Evolutionary conservation across 768 basidiomycete species (phyloP), one percentile per base, ranked within the genome.

Genomic region (Lentinula edodes): DNA sequence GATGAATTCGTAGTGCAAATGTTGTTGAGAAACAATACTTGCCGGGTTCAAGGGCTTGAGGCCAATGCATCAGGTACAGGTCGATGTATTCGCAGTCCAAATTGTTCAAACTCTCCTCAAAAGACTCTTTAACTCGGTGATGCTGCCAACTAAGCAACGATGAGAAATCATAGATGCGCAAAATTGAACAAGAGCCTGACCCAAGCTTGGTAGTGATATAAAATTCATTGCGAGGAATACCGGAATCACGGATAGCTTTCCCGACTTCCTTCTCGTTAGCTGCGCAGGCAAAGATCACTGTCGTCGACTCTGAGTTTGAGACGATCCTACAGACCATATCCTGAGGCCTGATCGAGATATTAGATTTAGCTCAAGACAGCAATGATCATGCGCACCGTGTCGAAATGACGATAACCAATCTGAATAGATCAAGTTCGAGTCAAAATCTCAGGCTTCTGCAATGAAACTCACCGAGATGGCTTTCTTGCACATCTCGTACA

Each of bases 151-250:
- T 28, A 28, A 28, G 28, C 28, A 28, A 28, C 28, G 28, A 28
- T 28, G 28, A 28, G 28, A 28, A 3, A 28, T 28, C 3, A 28
- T 28, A 28, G 28, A 28, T 28, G 28, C 28, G 28, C 2, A 28
- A 28, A 28, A 2, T 28, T 28, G 3, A 28, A 28, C 28, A 28
- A 28, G 28, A 28, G 28, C 28, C 28, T 28, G 28, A 28, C 28
- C 28, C 28, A 28, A 53, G 70, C 64, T 84, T 85, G n/a, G 83
- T 83, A 6, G 80, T 81, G 13, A 84, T 63, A 67, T 76, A 83
- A 45, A 84, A 70, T 34, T 80, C 73, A 18, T 69, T 68, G 48
- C 81, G 73, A 2, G 80, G 76, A 16, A 82, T 69, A 0, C 74
- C 75, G 20, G 78, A 80, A 20, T 74, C 78, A 8, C 76, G 71